These are phyloP conservation scores for Phytophthora meadii DNA, from an alignment of 352 stramenopile genomes.

Conservation along the genomic window DNA sequence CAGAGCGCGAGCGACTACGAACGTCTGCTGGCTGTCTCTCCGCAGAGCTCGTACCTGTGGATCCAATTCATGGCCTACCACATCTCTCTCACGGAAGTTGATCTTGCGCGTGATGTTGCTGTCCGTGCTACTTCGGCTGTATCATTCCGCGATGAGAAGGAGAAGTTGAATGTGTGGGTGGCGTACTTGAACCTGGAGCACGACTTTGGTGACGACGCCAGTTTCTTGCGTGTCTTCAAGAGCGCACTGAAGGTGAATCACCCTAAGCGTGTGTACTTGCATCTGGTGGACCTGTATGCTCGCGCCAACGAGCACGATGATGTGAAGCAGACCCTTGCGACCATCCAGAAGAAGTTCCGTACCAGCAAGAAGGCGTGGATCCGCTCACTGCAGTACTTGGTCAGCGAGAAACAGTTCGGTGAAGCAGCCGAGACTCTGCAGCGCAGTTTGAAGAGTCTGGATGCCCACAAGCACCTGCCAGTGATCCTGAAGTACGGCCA, in stretches of 20 bases:
- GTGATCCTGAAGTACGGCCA: conserved; percentile 96
- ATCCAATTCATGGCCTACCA: conserved; percentile 99
- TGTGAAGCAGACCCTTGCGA: conserved; percentile 75
- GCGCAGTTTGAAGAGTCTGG: conserved; percentile 92
- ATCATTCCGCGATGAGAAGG: conserved; percentile 95
- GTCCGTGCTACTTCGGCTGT: conserved; percentile 93
- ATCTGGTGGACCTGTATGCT: conserved; percentile 94
- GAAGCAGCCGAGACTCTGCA: conserved; percentile 92
- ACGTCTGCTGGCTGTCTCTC: conserved; percentile 92
- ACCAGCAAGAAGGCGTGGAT: conserved; percentile 93
- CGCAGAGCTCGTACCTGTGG: conserved; percentile 96
- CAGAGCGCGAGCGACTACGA: conserved; percentile 96
- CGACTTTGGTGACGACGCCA: conserved; percentile 94
- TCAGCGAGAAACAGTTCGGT: conserved; percentile 74
- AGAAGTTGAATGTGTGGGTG: conserved; percentile 98
- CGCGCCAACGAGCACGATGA: conserved; percentile 73
- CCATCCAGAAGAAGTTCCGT: conserved; percentile 93
- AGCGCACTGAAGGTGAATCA: conserved; percentile 94
- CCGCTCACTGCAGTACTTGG: conserved; percentile 84
- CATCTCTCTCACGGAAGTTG: conserved; percentile 94
- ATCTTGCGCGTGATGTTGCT: conserved; percentile 92
- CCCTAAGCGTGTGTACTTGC: conserved; percentile 95
- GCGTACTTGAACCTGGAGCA: conserved; percentile 96
- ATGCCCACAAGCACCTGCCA: conserved; percentile 94
- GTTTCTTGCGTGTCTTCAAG: conserved; percentile 92